A percentile compares a stretch with the other conserved stretches of the same genome.
Evolutionary conservation across 306 rosid genomes (phyloP).

Genomic region (Acacia acuminata): DNA sequence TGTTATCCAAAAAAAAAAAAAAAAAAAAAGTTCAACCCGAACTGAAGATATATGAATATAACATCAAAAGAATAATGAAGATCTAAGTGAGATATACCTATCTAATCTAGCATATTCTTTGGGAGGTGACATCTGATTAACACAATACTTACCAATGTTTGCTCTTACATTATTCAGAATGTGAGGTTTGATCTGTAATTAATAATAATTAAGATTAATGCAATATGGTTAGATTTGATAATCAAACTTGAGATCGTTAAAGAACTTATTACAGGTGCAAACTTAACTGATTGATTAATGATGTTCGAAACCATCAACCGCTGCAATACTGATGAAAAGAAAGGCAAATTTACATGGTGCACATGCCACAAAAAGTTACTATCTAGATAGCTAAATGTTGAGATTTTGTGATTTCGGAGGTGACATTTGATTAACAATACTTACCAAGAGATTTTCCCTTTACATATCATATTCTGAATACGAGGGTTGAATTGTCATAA

Average conservation of each 20-base stretch:
- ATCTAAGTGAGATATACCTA: neutral
- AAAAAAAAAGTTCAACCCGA: neutral
- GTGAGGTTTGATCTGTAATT: neutral
- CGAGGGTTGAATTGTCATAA: neutral
- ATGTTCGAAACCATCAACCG: neutral
- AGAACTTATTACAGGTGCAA: neutral
- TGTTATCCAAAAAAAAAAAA: neutral
- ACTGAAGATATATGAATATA: neutral
- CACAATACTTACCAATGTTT: neutral
- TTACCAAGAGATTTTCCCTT: neutral
- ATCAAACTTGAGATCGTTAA: neutral
- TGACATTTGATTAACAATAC: constrained; percentile 8
- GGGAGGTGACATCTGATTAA: neutral
- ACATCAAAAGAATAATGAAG: neutral
- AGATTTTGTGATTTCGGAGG: neutral
- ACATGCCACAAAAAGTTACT: neutral
- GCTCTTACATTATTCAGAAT: neutral
- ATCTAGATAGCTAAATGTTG: neutral
- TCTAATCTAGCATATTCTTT: neutral
- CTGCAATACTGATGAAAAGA: neutral
- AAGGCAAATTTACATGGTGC: neutral
- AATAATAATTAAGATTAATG: neutral
- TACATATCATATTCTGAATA: neutral
- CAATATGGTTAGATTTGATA: neutral
- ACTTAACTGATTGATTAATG: neutral